Evolutionary conservation across 202 grass and related monocot genomes (phyloP).

Genomic region (Musa balbisiana): DNA sequence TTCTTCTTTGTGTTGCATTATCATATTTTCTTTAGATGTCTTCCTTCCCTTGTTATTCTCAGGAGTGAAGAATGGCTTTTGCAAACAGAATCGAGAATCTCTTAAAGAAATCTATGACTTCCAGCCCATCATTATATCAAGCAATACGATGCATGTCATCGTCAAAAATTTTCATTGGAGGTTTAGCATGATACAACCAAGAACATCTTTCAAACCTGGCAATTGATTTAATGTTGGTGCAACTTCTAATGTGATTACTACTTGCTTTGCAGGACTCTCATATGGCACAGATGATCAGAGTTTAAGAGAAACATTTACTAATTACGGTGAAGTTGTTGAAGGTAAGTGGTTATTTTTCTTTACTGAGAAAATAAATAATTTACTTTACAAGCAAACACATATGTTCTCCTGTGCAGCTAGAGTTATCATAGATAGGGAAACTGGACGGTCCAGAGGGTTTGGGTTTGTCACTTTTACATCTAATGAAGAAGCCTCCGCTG

Average conservation of each 20-base stretch:
- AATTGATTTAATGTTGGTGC: background rate
- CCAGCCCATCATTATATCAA: conserved; percentile 40
- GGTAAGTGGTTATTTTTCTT: conserved; percentile 17
- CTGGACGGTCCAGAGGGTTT: conserved; percentile 80
- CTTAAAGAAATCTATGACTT: conserved; percentile 44
- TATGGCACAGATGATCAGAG: conserved; percentile 46
- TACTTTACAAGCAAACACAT: background rate
- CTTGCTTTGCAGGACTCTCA: conserved; percentile 50
- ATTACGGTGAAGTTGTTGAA: conserved; percentile 64
- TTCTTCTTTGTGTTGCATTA: background rate
- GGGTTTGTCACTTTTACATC: conserved; percentile 65
- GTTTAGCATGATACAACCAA: conserved; percentile 10
- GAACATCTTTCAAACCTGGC: background rate
- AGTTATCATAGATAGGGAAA: conserved; percentile 53
- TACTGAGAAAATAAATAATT: background rate
- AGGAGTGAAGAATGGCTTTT: conserved; percentile 41
- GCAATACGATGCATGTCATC: conserved; percentile 85
- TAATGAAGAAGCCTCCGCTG: conserved; percentile 52
- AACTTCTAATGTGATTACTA: background rate
- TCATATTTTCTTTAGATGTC: background rate
- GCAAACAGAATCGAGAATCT: conserved; percentile 49
- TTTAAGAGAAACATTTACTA: conserved; percentile 41
- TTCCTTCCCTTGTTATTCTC: conserved; percentile 12
- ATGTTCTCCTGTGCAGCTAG: conserved; percentile 41
- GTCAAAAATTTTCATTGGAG: conserved; percentile 79